Percentiles rank a stretch among this genome's conserved stretches.
These are phyloP conservation scores for Hippophae tibetana DNA, from an alignment of 306 rosid species.

Conservation along the genomic window DNA sequence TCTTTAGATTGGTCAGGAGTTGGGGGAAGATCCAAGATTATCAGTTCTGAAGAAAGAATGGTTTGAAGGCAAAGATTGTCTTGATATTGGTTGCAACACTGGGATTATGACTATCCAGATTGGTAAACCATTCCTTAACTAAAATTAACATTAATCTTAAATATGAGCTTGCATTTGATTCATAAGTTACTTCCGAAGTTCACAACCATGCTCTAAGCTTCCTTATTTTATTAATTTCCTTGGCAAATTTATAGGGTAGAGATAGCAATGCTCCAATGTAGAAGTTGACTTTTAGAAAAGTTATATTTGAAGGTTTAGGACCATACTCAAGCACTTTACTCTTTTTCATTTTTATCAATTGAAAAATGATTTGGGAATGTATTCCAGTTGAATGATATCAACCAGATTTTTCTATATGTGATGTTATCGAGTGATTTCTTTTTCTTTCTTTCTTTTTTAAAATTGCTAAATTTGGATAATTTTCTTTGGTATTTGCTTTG, in stretches of 20 bases:
- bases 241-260: neutral
- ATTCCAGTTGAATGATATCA: too few relatives aligned
- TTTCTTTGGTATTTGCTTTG: too few relatives aligned
- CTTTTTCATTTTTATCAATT: too few relatives aligned
- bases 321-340: too few relatives aligned
- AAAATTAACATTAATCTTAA: neutral
- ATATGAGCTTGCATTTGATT: neutral
- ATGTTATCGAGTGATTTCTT: neutral
- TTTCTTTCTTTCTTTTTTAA: neutral
- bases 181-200: neutral
- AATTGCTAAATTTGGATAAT: neutral
- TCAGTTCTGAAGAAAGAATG: slow-evolving; percentile 67
- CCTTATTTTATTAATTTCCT: neutral
- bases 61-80: slow-evolving; percentile 81
- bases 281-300: too few relatives aligned
- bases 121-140: slow-evolving; percentile 28
- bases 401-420: neutral
- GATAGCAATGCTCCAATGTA: too few relatives aligned
- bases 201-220: neutral
- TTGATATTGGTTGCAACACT: slow-evolving; percentile 82
- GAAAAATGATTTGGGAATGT: too few relatives aligned
- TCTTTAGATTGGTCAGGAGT: slow-evolving; percentile 54
- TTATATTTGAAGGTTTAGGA: too few relatives aligned
- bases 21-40: slow-evolving; percentile 72
- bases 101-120: slow-evolving; percentile 71